Evolutionary conservation across 2,329 filamentous ascomycete genomes (phyloP), one percentile per base, ranked within the genome.

Genomic region (Madurella fahalii): DNA sequence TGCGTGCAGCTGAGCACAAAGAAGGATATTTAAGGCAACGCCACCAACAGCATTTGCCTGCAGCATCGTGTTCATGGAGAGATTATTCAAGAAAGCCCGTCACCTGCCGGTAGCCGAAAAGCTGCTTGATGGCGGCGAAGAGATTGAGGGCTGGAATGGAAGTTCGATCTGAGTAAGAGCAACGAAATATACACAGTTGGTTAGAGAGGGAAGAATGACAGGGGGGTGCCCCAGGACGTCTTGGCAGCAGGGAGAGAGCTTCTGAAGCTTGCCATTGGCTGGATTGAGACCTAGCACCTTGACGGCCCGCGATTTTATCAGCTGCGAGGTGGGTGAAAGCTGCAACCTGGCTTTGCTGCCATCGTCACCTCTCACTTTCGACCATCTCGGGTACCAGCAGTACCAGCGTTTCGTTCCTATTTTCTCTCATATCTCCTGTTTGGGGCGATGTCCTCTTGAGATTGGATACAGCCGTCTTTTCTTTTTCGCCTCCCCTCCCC

Each of bases 211-310:
- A 25, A 25, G 25, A 4, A 25, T 3, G 25, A 25, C 25, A 25
- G 25, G 25, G 25, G 25, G 3, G 25, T n/a, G n/a, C n/a, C 25
- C 25, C 3, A 25, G 25, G 25, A 7, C 7, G 25, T 48, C 58
- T 59, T 50, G 46, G 54, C 47, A 52, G 49, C 48, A 46, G 47
- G 50, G 50, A 44, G 30, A 25, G 20, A 39, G 42, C 40, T 46
- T 41, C 16, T 54, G 43, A 40, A 53, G 52, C 44, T 51, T 44
- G 40, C 41, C 54, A 61, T 60, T 61, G 57, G 57, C 53, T 53
- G 41, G n/a, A 49, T 15, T 25, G 11, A 9, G 7, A 15, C 37
- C 18, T 44, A 40, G 41, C 48, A 58, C 58, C 58, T 53, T 58
- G 48, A 53, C 42, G 58, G 43, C 39, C 48, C 32, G 39, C 2